Percentiles rank a stretch among this genome's conserved stretches.
Evolutionary conservation across 2,329 filamentous ascomycete species (phyloP).

Genomic region (Metarhizium humberi): DNA sequence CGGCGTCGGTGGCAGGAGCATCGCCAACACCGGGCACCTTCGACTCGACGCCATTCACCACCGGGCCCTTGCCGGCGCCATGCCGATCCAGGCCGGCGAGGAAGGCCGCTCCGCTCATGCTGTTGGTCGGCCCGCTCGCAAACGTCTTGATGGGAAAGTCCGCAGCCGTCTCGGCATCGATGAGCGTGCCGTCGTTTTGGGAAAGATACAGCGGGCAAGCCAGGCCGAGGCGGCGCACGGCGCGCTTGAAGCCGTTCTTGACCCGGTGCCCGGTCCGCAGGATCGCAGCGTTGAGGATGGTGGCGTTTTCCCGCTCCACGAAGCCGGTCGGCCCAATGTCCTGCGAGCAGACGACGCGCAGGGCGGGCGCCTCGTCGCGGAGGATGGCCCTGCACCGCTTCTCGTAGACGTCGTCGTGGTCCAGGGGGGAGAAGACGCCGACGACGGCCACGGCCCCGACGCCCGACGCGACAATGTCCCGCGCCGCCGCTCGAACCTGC

Average conservation of each 20-base stretch:
- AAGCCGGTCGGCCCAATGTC: conserved; percentile 34
- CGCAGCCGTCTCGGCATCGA: conserved; percentile 35
- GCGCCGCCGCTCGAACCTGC: conserved; percentile 25
- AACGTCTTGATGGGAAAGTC: conserved; percentile 43
- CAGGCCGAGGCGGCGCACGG: conserved; percentile 32
- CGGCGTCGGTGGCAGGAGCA: not conserved
- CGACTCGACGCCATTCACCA: not conserved
- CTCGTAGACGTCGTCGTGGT: conserved; percentile 30
- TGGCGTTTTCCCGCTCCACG: conserved; percentile 41
- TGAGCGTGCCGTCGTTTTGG: conserved; percentile 44
- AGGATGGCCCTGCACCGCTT: conserved; percentile 28
- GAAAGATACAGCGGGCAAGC: conserved; percentile 38
- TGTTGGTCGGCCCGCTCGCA: conserved; percentile 44
- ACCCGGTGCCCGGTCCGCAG: conserved; percentile 36
- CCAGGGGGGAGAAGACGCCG: conserved; percentile 36
- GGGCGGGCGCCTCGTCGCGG: conserved; percentile 21
- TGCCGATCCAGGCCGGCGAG: conserved; percentile 35
- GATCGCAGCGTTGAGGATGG: conserved; percentile 45
- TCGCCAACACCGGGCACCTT: not conserved
- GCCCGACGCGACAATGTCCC: conserved; percentile 23
- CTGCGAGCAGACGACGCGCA: conserved; percentile 32
- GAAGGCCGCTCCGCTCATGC: conserved; percentile 43
- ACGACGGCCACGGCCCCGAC: conserved; percentile 31
- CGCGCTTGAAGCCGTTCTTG: conserved; percentile 35
- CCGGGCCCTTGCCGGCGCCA: not conserved